Evolutionary conservation across 1,284 basidiomycete genomes (phyloP), one percentile per base, ranked within the genome.

Genomic region (Trichosporon sp.): DNA sequence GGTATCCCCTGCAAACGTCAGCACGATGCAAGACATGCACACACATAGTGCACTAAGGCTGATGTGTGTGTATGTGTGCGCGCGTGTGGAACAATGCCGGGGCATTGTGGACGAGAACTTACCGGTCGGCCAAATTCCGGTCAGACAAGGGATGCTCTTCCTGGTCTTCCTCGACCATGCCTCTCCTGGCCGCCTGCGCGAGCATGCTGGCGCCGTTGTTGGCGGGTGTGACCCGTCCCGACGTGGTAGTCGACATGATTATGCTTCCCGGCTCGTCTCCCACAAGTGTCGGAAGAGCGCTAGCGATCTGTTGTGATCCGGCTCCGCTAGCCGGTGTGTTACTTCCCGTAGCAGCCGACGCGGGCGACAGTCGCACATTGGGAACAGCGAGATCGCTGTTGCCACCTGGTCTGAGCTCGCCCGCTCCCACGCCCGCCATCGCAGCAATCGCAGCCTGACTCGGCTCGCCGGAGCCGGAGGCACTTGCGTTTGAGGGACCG

Each of bases 101-200:
- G n/a, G n/a, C n/a, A n/a, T n/a, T n/a, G n/a, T n/a, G n/a, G n/a
- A n/a, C 19, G 4, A 2, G 31, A 19, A 70, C 74, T 64, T 56
- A 77, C 77, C 74, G 74, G 19, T 71, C 69, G 14, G 60, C 63
- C 10, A 79, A 67, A 9, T 59, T 65, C 56, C 73, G 72, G 37
- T 77, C 78, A 14, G 72, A 74, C 29, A 78, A 65, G 13, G 76
- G 78, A 70, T 77, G 78, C 44, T 69, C 71, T 40, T 61, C 64
- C 32, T 65, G 59, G 14, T 34, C 34, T 21, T 73, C 71, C 32
- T 73, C 74, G 49, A 72, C 71, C 29, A 36, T 29, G 40, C 61
- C 23, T 66, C 57, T 9, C 61, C 67, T n/a, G 46, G 61, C 14
- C 56, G 46, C 10, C 64, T 36, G 56, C 59, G 56, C 59, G 27